phyloP scores from a whole-genome alignment of 306 rosid species.

The Vigna angularis region DNA sequence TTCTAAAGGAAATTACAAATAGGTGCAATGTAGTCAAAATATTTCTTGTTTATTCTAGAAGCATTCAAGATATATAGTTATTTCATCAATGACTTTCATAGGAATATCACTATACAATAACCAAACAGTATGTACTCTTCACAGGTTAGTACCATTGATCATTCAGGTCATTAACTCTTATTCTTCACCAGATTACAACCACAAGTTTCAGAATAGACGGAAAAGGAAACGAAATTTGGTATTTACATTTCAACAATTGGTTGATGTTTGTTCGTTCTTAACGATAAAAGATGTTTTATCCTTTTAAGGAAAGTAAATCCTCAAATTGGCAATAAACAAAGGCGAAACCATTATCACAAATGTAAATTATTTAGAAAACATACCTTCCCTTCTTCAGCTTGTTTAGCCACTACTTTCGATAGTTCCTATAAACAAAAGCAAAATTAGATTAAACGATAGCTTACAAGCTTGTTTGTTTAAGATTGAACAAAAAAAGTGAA shows the following conservation, averaged over 20 bases:
- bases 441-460: conserved; percentile 4
- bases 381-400: conserved; percentile 99
- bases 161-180: conserved; percentile 4
- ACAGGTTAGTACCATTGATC: background rate
- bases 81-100: conserved; percentile 17
- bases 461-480: background rate
- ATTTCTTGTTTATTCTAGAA: conserved; percentile 15
- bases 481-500: background rate
- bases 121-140: conserved; percentile 1
- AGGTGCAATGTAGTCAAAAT: conserved; percentile 14
- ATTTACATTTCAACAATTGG: conserved; percentile 37
- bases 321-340: conserved; percentile 40
- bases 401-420: conserved; percentile 84
- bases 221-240: background rate
- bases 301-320: background rate
- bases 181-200: background rate
- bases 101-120: background rate
- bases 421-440: conserved; percentile 66
- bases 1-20: conserved; percentile 41
- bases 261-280: conserved; percentile 1
- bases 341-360: conserved; percentile 39
- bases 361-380: conserved; percentile 15
- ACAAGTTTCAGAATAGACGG: conserved; percentile 30
- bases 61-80: conserved; percentile 17
- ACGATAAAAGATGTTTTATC: conserved; percentile 2